Conservation (phyloP, 768 basidiomycete genomes). For the Pisolithus albus region DNA sequence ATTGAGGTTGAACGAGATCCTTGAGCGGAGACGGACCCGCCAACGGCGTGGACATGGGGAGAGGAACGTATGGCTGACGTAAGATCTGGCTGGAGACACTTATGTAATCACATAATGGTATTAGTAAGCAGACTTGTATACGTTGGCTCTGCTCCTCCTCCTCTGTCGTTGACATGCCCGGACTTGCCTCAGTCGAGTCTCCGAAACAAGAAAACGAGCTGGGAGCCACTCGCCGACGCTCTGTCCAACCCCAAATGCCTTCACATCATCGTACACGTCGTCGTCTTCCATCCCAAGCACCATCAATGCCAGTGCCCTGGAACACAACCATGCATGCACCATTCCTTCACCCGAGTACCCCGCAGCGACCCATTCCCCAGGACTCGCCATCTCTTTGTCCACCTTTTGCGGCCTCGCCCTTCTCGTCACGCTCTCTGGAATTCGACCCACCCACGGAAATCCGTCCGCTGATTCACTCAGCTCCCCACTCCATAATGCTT, state of each 20-base stretch:
- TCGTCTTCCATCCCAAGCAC: slow-evolving; percentile 36
- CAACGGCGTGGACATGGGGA: slow-evolving; percentile 40
- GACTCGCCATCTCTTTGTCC: slow-evolving; percentile 10
- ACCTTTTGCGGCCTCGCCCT: slow-evolving; percentile 22
- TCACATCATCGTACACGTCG: slow-evolving; percentile 10
- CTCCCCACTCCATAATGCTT: slow-evolving; percentile 58
- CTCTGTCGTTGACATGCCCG: background rate
- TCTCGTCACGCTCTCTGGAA: slow-evolving; percentile 44
- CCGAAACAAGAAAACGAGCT: slow-evolving; percentile 12
- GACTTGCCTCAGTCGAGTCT: slow-evolving; percentile 7
- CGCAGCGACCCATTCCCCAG: slow-evolving; percentile 68
- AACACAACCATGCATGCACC: slow-evolving; percentile 63
- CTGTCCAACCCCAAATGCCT: slow-evolving; percentile 15
- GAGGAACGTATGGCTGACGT: background rate
- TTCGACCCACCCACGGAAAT: slow-evolving; percentile 64
- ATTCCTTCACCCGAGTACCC: slow-evolving; percentile 72
- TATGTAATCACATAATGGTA: no score
- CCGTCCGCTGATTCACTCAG: slow-evolving; percentile 55
- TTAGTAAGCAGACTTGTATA: background rate
- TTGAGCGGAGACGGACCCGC: slow-evolving; percentile 51
- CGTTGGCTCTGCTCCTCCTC: background rate
- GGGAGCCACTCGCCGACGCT: slow-evolving; percentile 22
- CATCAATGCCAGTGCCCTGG: slow-evolving; percentile 54
- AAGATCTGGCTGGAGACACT: no score
- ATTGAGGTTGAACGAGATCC: slow-evolving; percentile 81